Conservation (phyloP, 2,329 filamentous ascomycete genomes). For the Grosmannia clavigera region DNA sequence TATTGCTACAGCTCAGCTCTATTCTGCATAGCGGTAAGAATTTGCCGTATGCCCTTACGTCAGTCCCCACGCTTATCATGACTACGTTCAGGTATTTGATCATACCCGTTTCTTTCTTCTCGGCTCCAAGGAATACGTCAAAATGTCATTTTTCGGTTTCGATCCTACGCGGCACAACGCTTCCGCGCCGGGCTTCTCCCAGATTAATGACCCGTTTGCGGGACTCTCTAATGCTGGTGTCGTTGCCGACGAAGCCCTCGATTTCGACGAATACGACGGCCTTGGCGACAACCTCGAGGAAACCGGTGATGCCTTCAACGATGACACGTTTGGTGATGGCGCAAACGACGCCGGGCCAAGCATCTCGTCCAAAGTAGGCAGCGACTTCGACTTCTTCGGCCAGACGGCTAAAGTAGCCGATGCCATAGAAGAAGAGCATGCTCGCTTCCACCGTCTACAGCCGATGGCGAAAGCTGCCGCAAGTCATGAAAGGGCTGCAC, state of each 20-base stretch:
- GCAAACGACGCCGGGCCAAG: slow-evolving; percentile 19
- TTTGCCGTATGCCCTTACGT: neutral
- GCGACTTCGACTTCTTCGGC: slow-evolving; percentile 95
- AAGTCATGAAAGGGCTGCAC: slow-evolving; percentile 3
- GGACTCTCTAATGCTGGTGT: slow-evolving; percentile 57
- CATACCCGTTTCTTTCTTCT: neutral
- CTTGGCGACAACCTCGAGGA: slow-evolving; percentile 85
- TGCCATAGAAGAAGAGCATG: slow-evolving; percentile 82
- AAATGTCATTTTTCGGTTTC: slow-evolving; percentile 90
- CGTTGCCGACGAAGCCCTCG: slow-evolving; percentile 42
- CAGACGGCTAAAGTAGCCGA: slow-evolving; percentile 77
- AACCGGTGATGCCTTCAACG: slow-evolving; percentile 86
- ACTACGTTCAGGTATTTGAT: neutral
- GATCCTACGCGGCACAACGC: slow-evolving; percentile 58
- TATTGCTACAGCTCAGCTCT: neutral
- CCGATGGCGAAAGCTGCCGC: slow-evolving; percentile 36
- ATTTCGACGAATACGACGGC: slow-evolving; percentile 96
- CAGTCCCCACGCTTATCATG: neutral
- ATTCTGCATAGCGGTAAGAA: slow-evolving; percentile 3
- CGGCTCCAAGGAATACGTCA: slow-evolving; percentile 3
- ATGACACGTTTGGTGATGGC: slow-evolving; percentile 71
- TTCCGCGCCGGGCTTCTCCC: slow-evolving; percentile 68
- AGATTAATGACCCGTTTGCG: slow-evolving; percentile 76
- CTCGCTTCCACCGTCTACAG: slow-evolving; percentile 67
- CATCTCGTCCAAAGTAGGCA: slow-evolving; percentile 49